These are phyloP conservation scores for Hevea brasiliensis DNA, from an alignment of 345 rosid species.

Conservation along the genomic window DNA sequence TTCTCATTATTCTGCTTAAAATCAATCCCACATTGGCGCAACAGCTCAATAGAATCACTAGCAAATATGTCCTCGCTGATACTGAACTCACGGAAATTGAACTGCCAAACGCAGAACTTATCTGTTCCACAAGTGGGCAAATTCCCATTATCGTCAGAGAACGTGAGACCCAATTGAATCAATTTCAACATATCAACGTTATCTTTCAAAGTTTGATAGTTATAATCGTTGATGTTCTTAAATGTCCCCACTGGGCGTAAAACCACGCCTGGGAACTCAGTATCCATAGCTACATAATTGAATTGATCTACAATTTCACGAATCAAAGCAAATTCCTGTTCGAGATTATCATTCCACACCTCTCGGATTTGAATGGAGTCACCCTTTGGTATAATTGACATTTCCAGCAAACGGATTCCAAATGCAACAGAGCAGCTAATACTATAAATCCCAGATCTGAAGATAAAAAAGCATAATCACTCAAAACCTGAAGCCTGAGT, in stretches of 20 bases:
- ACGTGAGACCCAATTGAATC: slow-evolving; percentile 79
- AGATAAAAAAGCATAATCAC: slow-evolving; percentile 39
- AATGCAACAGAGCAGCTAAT: background rate
- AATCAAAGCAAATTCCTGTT: slow-evolving; percentile 72
- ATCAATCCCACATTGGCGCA: slow-evolving; percentile 79
- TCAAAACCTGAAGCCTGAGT: slow-evolving; percentile 17
- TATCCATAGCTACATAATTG: slow-evolving; percentile 77
- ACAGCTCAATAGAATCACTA: slow-evolving; percentile 73
- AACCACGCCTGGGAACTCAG: slow-evolving; percentile 94
- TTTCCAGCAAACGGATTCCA: slow-evolving; percentile 26
- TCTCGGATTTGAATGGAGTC: slow-evolving; percentile 68
- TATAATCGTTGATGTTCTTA: slow-evolving; percentile 73
- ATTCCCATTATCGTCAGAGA: slow-evolving; percentile 73
- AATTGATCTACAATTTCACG: slow-evolving; percentile 69
- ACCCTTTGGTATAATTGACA: slow-evolving; percentile 56
- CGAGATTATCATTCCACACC: slow-evolving; percentile 82
- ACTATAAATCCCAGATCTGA: slow-evolving; percentile 52
- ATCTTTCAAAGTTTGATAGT: slow-evolving; percentile 75
- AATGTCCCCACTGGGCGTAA: slow-evolving; percentile 71
- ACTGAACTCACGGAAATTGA: slow-evolving; percentile 85
- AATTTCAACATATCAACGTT: slow-evolving; percentile 81
- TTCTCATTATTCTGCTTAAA: slow-evolving; percentile 68
- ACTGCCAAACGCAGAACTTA: slow-evolving; percentile 78
- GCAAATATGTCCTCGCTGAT: slow-evolving; percentile 70
- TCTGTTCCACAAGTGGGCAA: slow-evolving; percentile 80